These are phyloP conservation scores for Ophiosphaerella herpotricha DNA, from an alignment of 2,329 filamentous ascomycete genomes.

Conservation along the genomic window DNA sequence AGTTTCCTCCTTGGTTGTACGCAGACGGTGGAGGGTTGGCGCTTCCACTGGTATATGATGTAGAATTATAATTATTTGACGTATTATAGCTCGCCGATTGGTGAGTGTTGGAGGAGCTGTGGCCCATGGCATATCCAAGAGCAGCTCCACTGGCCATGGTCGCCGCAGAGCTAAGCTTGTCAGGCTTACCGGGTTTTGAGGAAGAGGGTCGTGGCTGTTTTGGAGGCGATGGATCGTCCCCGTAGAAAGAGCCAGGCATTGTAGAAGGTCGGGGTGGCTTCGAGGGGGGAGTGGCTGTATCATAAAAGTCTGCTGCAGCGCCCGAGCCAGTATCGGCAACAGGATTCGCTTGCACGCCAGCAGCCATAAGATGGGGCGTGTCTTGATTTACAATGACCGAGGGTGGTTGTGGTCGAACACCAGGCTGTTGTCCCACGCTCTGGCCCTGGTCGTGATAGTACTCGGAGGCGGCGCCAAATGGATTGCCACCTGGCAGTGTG, in stretches of 20 bases:
- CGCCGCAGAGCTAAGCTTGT: conserved; percentile 42
- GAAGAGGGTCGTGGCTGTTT: conserved; percentile 40
- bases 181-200: conserved; percentile 15
- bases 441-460: conserved; percentile 68
- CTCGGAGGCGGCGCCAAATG: conserved; percentile 61
- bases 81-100: conserved; percentile 29
- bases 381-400: conserved; percentile 60
- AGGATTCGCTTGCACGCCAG: conserved; percentile 57
- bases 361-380: conserved; percentile 59
- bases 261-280: conserved; percentile 43
- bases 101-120: conserved; percentile 35
- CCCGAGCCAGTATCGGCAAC: conserved; percentile 64
- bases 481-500: conserved; percentile 48
- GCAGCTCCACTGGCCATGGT: conserved; percentile 48
- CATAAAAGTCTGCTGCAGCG: conserved; percentile 64
- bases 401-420: conserved; percentile 59
- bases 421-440: conserved; percentile 63
- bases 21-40: conserved; percentile 18
- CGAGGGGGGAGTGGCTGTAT: conserved; percentile 24
- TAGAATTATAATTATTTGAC: conserved; percentile 29
- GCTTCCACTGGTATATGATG: conserved; percentile 27
- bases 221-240: conserved; percentile 34
- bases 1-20: conserved; percentile 37
- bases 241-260: conserved; percentile 45
- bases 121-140: conserved; percentile 47